phyloP scores from a whole-genome alignment of 768 basidiomycete species.

The Suillus sp. region DNA sequence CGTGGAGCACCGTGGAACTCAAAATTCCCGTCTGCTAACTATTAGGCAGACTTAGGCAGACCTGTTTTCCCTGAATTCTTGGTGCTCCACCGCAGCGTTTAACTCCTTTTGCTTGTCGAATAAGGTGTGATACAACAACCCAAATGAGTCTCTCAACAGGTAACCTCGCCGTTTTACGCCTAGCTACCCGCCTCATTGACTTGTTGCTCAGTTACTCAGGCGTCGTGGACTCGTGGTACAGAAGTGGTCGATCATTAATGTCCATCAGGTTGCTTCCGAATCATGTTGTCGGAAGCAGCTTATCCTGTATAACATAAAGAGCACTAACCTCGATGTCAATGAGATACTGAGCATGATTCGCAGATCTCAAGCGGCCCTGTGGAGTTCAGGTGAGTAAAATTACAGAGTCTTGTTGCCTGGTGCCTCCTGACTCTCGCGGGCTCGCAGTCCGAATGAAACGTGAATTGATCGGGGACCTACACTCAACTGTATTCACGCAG shows the following conservation, averaged over 20 bases:
- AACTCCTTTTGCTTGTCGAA: neutral
- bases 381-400: neutral
- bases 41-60: neutral
- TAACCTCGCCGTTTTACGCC: neutral
- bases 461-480: neutral
- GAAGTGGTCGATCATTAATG: constrained; percentile 1
- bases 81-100: neutral
- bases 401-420: neutral
- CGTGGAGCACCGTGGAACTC: neutral
- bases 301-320: neutral
- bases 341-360: neutral
- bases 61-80: neutral
- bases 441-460: neutral
- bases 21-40: neutral
- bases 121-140: too few relatives aligned
- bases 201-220: neutral
- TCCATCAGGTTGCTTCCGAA: neutral
- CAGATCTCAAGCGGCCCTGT: neutral
- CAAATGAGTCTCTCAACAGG: neutral
- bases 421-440: neutral
- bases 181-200: neutral
- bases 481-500: neutral
- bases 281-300: neutral
- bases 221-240: neutral
- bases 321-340: neutral